Percentiles rank a stretch among this genome's conserved stretches.
phyloP scores from a whole-genome alignment of 2,329 filamentous ascomycete genomes.

The Nothophoma quercina region DNA sequence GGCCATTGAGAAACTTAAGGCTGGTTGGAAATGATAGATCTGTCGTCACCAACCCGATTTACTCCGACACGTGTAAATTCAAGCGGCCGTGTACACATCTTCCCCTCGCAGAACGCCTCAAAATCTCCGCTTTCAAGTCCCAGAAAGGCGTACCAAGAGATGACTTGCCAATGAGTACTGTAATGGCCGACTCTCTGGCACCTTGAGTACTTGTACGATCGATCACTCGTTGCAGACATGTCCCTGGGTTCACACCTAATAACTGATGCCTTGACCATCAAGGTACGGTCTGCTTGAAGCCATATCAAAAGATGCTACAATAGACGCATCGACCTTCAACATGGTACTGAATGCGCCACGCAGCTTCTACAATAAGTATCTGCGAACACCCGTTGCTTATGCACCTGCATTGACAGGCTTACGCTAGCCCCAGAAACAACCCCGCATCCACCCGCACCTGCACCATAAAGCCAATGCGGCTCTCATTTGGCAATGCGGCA shows the following conservation, averaged over 20 bases:
- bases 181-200: not conserved
- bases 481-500: not conserved
- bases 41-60: slow-evolving; percentile 10
- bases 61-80: slow-evolving; percentile 8
- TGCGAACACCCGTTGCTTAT: slow-evolving; percentile 7
- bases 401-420: not conserved
- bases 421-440: slow-evolving; percentile 1
- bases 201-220: not conserved
- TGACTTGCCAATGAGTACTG: not conserved
- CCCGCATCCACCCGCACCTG: slow-evolving; percentile 4
- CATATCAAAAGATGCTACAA: too few relatives aligned
- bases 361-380: not conserved
- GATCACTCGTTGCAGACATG: too few relatives aligned
- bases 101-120: slow-evolving; percentile 3
- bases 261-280: too few relatives aligned
- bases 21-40: slow-evolving; percentile 43
- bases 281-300: too few relatives aligned
- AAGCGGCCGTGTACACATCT: slow-evolving; percentile 2
- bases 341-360: not conserved
- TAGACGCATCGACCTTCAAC: not conserved
- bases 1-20: slow-evolving; percentile 49
- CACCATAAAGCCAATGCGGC: not conserved
- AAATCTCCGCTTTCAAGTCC: not conserved
- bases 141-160: not conserved
- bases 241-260: too few relatives aligned